phyloP scores from a whole-genome alignment of 805 yeast genomes.

The Hagleromyces aurorensis region DNA sequence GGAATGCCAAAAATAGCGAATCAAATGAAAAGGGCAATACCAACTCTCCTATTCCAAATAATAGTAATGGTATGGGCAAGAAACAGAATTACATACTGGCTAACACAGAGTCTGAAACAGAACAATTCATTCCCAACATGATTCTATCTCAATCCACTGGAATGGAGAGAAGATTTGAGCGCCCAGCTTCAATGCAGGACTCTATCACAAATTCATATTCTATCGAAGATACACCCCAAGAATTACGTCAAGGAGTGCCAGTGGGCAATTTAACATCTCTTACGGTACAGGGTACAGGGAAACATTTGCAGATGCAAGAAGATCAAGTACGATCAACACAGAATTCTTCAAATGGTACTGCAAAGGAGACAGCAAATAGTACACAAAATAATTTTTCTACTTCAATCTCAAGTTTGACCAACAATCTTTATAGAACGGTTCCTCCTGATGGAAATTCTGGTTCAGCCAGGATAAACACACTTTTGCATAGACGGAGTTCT shows the following conservation, averaged over 20 bases:
- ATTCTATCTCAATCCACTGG: constrained; percentile 49
- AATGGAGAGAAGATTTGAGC: constrained; percentile 35
- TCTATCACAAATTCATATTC: constrained; percentile 17
- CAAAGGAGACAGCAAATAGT: constrained; percentile 4
- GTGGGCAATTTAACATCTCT: too few species aligned
- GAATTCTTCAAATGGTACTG: constrained; percentile 15
- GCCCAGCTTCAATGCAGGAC: constrained; percentile 29
- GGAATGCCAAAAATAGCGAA: too few species aligned
- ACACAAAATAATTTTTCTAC: constrained; percentile 19
- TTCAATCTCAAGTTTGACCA: constrained; percentile 29
- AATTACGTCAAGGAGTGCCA: too few species aligned
- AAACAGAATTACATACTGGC: too few species aligned
- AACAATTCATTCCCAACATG: constrained; percentile 35
- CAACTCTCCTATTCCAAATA: too few species aligned
- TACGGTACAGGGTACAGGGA: too few species aligned
- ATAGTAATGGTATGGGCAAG: too few species aligned
- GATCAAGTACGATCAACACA: constrained; percentile 9
- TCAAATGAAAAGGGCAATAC: too few species aligned
- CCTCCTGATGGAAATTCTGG: constrained; percentile 11
- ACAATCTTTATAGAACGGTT: constrained; percentile 21
- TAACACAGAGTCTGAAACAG: too few species aligned
- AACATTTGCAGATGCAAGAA: constrained; percentile 6
- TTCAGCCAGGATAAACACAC: constrained; percentile 7
- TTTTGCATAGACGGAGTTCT: constrained; percentile 9
- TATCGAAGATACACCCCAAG: too few species aligned